These are phyloP conservation scores for Pseudonitzschia multiseries DNA, from an alignment of 108 stramenopile species.

Conservation along the genomic window DNA sequence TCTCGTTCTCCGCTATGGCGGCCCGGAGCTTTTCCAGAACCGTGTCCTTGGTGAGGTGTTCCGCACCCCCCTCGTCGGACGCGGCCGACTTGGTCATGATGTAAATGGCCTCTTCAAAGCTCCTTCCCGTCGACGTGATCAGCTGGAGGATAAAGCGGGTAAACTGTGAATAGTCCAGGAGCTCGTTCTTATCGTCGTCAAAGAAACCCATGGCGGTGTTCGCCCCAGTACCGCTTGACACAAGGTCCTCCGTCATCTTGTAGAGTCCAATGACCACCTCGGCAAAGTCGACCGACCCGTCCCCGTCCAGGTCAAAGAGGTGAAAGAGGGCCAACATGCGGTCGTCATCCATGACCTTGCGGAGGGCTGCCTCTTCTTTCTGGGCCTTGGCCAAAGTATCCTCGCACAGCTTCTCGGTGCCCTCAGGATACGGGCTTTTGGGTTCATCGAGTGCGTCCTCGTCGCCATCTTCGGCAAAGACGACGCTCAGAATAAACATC, in stretches of 20 bases:
- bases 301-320: slow-evolving; percentile 24
- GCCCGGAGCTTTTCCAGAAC: too few relatives aligned
- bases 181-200: slow-evolving; percentile 19
- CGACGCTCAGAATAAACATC: slow-evolving; percentile 23
- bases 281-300: slow-evolving; percentile 24
- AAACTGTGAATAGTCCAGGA: slow-evolving; percentile 26
- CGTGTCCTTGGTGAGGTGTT: background rate
- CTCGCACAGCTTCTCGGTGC: background rate
- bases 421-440: too few relatives aligned
- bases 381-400: slow-evolving; percentile 1
- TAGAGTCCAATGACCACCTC: slow-evolving; percentile 36
- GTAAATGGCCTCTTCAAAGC: background rate
- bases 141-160: slow-evolving; percentile 26
- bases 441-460: too few relatives aligned
- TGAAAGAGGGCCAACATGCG: slow-evolving; percentile 32
- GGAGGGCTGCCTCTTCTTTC: slow-evolving; percentile 8
- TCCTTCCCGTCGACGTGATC: background rate
- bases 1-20: too few relatives aligned
- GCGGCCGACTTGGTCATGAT: background rate
- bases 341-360: slow-evolving; percentile 9
- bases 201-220: slow-evolving; percentile 18
- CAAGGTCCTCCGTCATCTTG: slow-evolving; percentile 28
- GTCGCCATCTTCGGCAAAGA: slow-evolving; percentile 16
- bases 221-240: slow-evolving; percentile 9
- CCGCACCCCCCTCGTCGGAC: background rate